Conservation (phyloP, 805 yeast genomes). For the Wickerhamiella brachini region DNA sequence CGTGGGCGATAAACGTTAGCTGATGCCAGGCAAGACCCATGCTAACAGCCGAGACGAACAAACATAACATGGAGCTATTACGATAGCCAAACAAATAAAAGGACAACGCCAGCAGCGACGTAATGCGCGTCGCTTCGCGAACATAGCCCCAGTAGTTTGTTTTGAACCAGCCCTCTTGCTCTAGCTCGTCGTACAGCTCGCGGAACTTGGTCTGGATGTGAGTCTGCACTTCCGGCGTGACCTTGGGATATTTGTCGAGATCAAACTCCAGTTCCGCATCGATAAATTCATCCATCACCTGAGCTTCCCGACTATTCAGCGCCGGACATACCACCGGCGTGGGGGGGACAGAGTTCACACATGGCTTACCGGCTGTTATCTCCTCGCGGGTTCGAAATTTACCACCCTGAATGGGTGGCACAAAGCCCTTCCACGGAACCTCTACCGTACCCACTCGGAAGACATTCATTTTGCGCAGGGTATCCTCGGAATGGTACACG, state of each 20-base stretch:
- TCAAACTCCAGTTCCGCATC: constrained; percentile 44
- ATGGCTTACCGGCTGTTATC: constrained; percentile 6
- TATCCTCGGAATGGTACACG: constrained; percentile 59
- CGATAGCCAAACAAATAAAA: constrained; percentile 34
- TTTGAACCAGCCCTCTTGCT: constrained; percentile 47
- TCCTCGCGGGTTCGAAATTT: constrained; percentile 26
- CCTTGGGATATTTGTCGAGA: constrained; percentile 40
- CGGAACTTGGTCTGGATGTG: constrained; percentile 43
- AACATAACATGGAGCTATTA: constrained; percentile 20
- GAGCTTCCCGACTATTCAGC: neutral
- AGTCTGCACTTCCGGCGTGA: constrained; percentile 57
- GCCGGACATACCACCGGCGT: neutral
- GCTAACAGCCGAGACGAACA: constrained; percentile 43
- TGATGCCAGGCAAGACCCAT: constrained; percentile 84
- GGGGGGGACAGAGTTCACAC: neutral
- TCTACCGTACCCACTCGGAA: constrained; percentile 57
- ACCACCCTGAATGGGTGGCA: constrained; percentile 88
- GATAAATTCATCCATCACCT: constrained; percentile 36
- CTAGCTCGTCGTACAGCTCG: constrained; percentile 41
- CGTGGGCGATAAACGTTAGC: constrained; percentile 75
- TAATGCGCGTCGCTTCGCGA: constrained; percentile 52
- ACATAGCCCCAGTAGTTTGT: constrained; percentile 64
- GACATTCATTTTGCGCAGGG: constrained; percentile 35
- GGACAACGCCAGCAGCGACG: constrained; percentile 37
- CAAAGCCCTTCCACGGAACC: constrained; percentile 52